Evolutionary conservation across 192 early-diverging fungal species (phyloP).

Genomic region (Linnemannia exigua): DNA sequence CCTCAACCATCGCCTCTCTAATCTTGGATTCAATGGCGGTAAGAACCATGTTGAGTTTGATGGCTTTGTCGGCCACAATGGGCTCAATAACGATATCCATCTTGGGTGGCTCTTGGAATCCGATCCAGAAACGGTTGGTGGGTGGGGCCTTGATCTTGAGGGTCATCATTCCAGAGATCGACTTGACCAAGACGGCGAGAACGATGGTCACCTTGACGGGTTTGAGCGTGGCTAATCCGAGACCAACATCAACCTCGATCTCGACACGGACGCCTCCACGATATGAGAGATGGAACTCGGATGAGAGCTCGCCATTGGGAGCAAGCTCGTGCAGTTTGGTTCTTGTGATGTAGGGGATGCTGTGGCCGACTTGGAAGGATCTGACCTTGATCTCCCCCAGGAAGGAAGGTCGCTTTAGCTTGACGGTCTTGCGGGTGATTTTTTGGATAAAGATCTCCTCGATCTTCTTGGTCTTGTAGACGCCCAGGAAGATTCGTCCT

Average conservation of each 20-base stretch:
- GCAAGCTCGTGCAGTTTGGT: conserved; percentile 78
- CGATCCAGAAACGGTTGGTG: conserved; percentile 92
- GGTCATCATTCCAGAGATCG: conserved; percentile 82
- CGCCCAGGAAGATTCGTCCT: conserved; percentile 84
- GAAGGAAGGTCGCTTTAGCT: conserved; percentile 77
- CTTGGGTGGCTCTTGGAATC: conserved; percentile 85
- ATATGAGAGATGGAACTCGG: conserved; percentile 89
- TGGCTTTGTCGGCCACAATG: conserved; percentile 87
- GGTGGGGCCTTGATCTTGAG: conserved; percentile 86
- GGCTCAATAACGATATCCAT: conserved; percentile 85
- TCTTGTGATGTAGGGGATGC: conserved; percentile 84
- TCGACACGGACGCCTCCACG: conserved; percentile 82
- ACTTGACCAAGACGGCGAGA: conserved; percentile 81
- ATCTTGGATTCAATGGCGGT: conserved; percentile 89
- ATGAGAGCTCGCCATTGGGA: conserved; percentile 76
- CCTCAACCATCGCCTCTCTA: conserved; percentile 84
- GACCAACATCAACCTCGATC: conserved; percentile 73
- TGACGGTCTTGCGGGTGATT: conserved; percentile 75
- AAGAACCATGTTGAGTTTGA: conserved; percentile 82
- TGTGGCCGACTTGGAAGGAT: conserved; percentile 84
- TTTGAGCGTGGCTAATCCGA: conserved; percentile 54
- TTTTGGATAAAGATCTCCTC: conserved; percentile 76
- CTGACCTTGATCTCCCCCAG: conserved; percentile 86
- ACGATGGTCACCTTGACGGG: conserved; percentile 83
- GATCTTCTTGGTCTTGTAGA: conserved; percentile 75